Evolutionary conservation across 2,329 filamentous ascomycete genomes (phyloP).

Genomic region (Penicillium sp.): DNA sequence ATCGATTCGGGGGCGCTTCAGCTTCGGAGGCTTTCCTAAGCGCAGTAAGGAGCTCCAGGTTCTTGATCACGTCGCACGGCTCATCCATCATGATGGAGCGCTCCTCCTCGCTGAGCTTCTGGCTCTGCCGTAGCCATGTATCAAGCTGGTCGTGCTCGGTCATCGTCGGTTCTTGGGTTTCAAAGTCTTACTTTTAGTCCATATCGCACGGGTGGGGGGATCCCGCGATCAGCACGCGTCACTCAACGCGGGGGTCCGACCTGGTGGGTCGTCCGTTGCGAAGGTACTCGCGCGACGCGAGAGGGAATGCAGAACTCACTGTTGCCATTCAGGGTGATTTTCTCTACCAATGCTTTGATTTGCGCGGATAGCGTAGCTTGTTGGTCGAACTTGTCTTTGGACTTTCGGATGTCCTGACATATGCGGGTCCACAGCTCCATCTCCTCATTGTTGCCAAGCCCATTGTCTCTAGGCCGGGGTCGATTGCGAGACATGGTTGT

Average conservation of each 20-base stretch:
- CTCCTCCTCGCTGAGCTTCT: slow-evolving; percentile 51
- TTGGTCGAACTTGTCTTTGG: slow-evolving; percentile 46
- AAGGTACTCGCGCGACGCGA: not conserved
- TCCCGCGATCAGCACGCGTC: not conserved
- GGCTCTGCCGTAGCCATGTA: slow-evolving; percentile 46
- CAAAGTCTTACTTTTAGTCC: slow-evolving; percentile 14
- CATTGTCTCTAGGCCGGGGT: slow-evolving; percentile 43
- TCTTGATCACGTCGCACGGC: slow-evolving; percentile 52
- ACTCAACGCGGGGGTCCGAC: not conserved
- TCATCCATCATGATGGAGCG: slow-evolving; percentile 49
- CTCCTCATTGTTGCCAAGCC: slow-evolving; percentile 45
- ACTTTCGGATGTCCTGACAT: slow-evolving; percentile 43
- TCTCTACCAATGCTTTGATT: slow-evolving; percentile 44
- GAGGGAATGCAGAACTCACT: slow-evolving; percentile 34
- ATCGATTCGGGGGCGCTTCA: slow-evolving; percentile 42
- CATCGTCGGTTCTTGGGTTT: slow-evolving; percentile 35
- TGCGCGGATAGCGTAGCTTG: slow-evolving; percentile 41
- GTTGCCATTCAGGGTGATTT: slow-evolving; percentile 43
- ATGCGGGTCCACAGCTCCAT: slow-evolving; percentile 48
- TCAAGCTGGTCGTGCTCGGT: slow-evolving; percentile 47
- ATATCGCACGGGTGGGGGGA: not conserved
- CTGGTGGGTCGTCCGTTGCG: not conserved
- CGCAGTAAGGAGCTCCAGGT: slow-evolving; percentile 49
- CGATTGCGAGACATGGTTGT: slow-evolving; percentile 44
- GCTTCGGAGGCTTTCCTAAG: slow-evolving; percentile 50